Evolutionary conservation across 148 eudicot species (phyloP), one percentile per base, ranked within the genome.

Genomic region (Camellia sinensis): DNA sequence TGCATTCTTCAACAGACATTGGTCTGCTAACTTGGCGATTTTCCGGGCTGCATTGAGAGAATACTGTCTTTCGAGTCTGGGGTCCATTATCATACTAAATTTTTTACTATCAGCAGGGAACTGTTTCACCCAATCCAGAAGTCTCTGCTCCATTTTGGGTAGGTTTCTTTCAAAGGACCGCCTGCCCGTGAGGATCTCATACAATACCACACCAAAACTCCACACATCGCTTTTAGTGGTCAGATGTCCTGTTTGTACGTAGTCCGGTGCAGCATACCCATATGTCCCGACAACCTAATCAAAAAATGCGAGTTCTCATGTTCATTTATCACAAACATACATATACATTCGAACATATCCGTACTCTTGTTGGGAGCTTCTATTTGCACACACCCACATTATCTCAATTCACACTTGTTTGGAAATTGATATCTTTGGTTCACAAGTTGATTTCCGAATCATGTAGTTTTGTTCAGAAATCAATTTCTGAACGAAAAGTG

Each of bases 261-360:
- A 94, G 62, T 94, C 98, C 1, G 98, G 98, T 40, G 98, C 98
- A 21, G 98, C 98, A 69, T 94, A 94, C 9, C 98, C 98, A 73
- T 83, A 82, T 84, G 98, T 94, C n/a, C 98, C 98, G 73, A 94
- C 89, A 77, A 91, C 98, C 98, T 94, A 80, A 68, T 76, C 48
- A 50, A 67, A 79, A 21, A 56, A 72, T 59, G 52, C 77, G 74
- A 72, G 37, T 71, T 53, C 64, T 22, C 57, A 4, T 46, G 57
- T 7, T 40, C n/a, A 57, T 21, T 76, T 21, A 74, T 50, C 37
- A 8, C 40, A 6, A 0, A 5, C 64, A 60, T 15, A 18, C 21
- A 2, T 60, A 60, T 57, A 57, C 37, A 29, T 29, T 29, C 37
- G 37, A 29, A 29, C 37, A 29, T 29, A 29, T 29, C 37, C 1